Conservation (phyloP, 1,284 basidiomycete species). For the Ganoderma sp. region DNA sequence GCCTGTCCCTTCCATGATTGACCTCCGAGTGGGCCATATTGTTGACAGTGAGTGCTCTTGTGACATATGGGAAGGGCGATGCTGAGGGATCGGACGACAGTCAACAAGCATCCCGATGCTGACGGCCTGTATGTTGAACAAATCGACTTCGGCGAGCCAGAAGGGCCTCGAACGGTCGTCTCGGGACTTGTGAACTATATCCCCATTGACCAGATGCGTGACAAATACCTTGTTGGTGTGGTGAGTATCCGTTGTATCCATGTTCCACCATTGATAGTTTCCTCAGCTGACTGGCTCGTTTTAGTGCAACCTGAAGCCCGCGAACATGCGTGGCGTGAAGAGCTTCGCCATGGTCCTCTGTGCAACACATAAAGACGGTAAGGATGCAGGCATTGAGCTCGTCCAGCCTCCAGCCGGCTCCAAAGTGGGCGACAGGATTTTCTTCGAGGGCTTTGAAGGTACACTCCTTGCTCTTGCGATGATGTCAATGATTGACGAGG, state of each 20-base stretch:
- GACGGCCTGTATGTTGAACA: conserved; percentile 94
- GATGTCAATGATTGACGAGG: not conserved
- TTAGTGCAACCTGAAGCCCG: conserved; percentile 94
- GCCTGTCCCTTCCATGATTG: conserved; percentile 92
- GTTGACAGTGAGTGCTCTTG: conserved; percentile 72
- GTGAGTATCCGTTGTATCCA: conserved; percentile 55
- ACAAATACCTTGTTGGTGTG: conserved; percentile 85
- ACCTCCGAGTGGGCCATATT: conserved; percentile 90
- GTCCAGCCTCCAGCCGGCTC: conserved; percentile 87
- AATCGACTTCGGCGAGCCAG: conserved; percentile 95
- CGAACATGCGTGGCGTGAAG: conserved; percentile 94
- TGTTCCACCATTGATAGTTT: conserved; percentile 8
- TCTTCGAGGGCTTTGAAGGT: conserved; percentile 93
- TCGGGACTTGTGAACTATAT: conserved; percentile 96
- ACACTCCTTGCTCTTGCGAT: conserved; percentile 34
- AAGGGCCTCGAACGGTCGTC: conserved; percentile 91
- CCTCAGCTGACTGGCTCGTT: conserved; percentile 9
- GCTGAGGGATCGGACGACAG: conserved; percentile 47
- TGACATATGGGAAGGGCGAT: not conserved
- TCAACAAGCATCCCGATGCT: conserved; percentile 93
- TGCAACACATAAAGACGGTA: conserved; percentile 86
- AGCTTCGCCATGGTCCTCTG: conserved; percentile 96
- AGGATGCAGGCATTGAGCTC: conserved; percentile 90
- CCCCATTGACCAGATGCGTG: conserved; percentile 91
- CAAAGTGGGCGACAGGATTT: conserved; percentile 89